Evolutionary conservation across 495 filamentous ascomycete species (phyloP).

Genomic region (Penicillium paxilli): DNA sequence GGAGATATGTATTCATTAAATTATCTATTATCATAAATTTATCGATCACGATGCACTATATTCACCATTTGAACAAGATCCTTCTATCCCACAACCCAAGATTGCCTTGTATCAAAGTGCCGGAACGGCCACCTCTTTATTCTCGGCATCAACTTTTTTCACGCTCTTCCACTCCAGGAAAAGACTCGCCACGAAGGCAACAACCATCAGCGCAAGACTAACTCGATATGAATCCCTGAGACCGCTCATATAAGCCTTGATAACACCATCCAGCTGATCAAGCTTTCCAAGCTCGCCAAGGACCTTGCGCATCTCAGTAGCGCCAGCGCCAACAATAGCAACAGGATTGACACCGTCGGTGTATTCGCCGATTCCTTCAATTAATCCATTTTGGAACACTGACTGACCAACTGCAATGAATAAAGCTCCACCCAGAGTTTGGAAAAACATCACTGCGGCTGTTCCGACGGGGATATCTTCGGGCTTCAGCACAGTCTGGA

Average conservation of each 20-base stretch:
- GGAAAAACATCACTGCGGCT: slow-evolving; percentile 66
- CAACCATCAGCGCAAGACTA: slow-evolving; percentile 32
- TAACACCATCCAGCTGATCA: slow-evolving; percentile 25
- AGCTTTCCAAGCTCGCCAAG: slow-evolving; percentile 34
- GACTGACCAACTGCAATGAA: slow-evolving; percentile 66
- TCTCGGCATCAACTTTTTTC: slow-evolving; percentile 27
- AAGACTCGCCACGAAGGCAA: slow-evolving; percentile 37
- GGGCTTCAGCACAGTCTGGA: slow-evolving; percentile 25
- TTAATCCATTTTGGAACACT: slow-evolving; percentile 61
- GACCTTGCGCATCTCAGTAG: slow-evolving; percentile 49
- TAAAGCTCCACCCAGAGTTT: slow-evolving; percentile 67
- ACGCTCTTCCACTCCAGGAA: slow-evolving; percentile 54
- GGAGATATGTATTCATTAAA: background rate
- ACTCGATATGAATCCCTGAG: slow-evolving; percentile 27
- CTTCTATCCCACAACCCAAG: background rate
- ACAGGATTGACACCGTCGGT: slow-evolving; percentile 46
- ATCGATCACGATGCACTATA: too few relatives aligned
- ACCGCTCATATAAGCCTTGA: slow-evolving; percentile 30
- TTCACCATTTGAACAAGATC: background rate
- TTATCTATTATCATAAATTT: background rate
- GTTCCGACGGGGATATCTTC: slow-evolving; percentile 24
- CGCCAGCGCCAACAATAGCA: slow-evolving; percentile 13
- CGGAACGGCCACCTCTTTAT: slow-evolving; percentile 14
- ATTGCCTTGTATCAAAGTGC: slow-evolving; percentile 13
- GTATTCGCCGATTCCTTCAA: slow-evolving; percentile 37